phyloP scores from a whole-genome alignment of 2,329 filamentous ascomycete species.

The Emmonsia crescens region DNA sequence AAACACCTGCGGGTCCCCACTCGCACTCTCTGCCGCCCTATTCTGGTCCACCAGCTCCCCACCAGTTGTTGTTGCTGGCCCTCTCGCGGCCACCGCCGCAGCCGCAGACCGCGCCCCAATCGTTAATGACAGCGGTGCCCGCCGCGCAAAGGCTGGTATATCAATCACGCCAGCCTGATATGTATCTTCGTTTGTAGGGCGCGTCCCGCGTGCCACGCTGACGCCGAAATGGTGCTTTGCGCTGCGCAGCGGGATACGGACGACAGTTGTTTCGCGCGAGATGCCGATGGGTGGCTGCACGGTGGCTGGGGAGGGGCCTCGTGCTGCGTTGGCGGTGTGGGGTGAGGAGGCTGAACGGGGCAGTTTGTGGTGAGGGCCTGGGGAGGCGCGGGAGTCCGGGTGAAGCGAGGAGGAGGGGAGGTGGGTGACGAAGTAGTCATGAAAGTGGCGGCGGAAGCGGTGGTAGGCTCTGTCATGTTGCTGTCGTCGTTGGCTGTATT shows the following conservation, averaged over 20 bases:
- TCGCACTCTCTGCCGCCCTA: constrained; percentile 59
- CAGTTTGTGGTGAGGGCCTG: constrained; percentile 68
- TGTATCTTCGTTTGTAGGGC: constrained; percentile 85
- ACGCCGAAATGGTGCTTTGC: constrained; percentile 95
- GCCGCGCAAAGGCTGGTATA: constrained; percentile 82
- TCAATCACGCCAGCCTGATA: constrained; percentile 91
- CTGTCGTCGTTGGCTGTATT: constrained; percentile 1
- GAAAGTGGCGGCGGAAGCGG: constrained; percentile 50
- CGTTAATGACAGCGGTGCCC: constrained; percentile 57
- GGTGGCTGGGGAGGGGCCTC: constrained; percentile 45
- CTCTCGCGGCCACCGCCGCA: not conserved
- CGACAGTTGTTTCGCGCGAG: constrained; percentile 74
- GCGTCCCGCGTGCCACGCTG: constrained; percentile 64
- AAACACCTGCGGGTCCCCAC: constrained; percentile 89
- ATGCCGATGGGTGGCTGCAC: constrained; percentile 50
- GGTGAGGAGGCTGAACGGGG: constrained; percentile 76
- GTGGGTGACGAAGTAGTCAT: constrained; percentile 96
- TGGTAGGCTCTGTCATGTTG: not conserved
- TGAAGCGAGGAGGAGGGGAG: constrained; percentile 87
- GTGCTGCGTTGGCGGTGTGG: constrained; percentile 40
- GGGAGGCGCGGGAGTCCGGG: constrained; percentile 60
- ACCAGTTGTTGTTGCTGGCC: constrained; percentile 8
- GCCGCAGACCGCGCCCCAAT: constrained; percentile 19
- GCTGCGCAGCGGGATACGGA: constrained; percentile 82
- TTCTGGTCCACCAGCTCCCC: constrained; percentile 34